Base-by-base conservation (phyloP, 495 filamentous ascomycete species). In the Evernia prunastri region DNA sequence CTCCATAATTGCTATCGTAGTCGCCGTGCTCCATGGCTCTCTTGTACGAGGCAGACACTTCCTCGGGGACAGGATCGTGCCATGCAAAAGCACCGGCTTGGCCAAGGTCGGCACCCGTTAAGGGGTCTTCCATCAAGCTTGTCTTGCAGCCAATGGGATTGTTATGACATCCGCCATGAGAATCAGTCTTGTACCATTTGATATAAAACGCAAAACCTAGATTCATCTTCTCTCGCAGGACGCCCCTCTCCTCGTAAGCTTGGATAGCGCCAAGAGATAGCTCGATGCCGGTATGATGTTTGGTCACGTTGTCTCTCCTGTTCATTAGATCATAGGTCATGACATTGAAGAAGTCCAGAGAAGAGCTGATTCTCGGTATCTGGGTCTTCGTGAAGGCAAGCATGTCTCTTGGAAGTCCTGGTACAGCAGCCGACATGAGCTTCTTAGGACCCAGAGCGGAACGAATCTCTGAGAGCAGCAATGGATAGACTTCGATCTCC, bases 251-350 rank as follows among this genome's bases (percentile, higher is more conserved):
- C 7, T 87, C 64, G 68, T 91, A 92, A 56, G 82, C 77, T 56
- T 85, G 73, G 23, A 90, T 67, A 18, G 82, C 74, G 17, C 80
- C 78, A 15, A 84, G 72, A 37, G 82, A 86, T 20, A 75, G 75
- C 59, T 74, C 66, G 36, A 90, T 73, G 45, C 84, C 82, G 27
- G 82, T 87, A 69, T 89, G 86, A 68, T 90, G 87, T 62, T 80
- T 82, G 7, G 87, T 90, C 12, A 83, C 73, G 64, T 77, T 83
- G 69, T 91, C 84, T 23, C 89, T 84, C 27, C 89, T 83, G 75
- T 90, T 91, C 82, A 88, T 87, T 58, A 92, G 70, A 66, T 92
- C 89, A 74, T 92, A 92, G 27, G 82, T 84, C 89, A 92, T 92
- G 59, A 91, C 80, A 70, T 90, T 92, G 70, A 90, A 76, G 73